Conservation (phyloP, 2,329 filamentous ascomycete genomes). For the Ophidiomyces ophidiicola region DNA sequence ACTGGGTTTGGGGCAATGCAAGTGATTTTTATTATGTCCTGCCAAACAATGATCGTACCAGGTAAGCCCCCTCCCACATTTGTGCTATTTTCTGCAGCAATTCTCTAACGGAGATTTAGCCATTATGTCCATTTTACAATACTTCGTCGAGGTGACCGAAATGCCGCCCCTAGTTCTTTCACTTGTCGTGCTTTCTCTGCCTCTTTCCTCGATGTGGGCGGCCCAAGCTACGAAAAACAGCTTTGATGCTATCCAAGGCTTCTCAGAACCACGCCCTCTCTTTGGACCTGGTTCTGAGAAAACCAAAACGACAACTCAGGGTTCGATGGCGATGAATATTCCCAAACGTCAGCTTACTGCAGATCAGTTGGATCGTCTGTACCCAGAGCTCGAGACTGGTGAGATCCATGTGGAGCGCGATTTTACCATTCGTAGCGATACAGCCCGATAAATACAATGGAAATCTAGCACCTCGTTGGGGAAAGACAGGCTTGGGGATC, state of each 20-base stretch:
- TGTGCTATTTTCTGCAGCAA: slow-evolving; percentile 2
- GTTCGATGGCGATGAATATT: slow-evolving; percentile 5
- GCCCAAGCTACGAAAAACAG: slow-evolving; percentile 26
- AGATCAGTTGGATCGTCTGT: slow-evolving; percentile 14
- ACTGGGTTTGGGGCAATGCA: slow-evolving; percentile 53
- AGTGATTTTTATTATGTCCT: slow-evolving; percentile 55
- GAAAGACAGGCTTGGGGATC: too few relatives aligned
- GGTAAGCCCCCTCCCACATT: slow-evolving; percentile 35
- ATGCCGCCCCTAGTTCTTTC: slow-evolving; percentile 46
- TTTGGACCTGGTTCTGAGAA: slow-evolving; percentile 1
- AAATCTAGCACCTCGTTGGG: too few relatives aligned
- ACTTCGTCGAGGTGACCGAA: slow-evolving; percentile 40
- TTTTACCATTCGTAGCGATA: slow-evolving; percentile 13
- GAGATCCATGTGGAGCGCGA: slow-evolving; percentile 14
- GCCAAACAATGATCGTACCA: slow-evolving; percentile 54
- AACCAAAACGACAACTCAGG: slow-evolving; percentile 1
- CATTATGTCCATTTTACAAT: slow-evolving; percentile 49
- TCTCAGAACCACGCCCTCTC: slow-evolving; percentile 4
- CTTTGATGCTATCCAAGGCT: slow-evolving; percentile 5
- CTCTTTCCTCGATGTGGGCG: slow-evolving; percentile 57
- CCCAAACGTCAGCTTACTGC: background rate
- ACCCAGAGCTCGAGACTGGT: slow-evolving; percentile 13
- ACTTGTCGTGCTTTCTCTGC: slow-evolving; percentile 50
- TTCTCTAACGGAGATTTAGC: slow-evolving; percentile 30
- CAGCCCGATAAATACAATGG: background rate